Conservation (phyloP, 352 stramenopile species). For the Pythium dissimile region DNA sequence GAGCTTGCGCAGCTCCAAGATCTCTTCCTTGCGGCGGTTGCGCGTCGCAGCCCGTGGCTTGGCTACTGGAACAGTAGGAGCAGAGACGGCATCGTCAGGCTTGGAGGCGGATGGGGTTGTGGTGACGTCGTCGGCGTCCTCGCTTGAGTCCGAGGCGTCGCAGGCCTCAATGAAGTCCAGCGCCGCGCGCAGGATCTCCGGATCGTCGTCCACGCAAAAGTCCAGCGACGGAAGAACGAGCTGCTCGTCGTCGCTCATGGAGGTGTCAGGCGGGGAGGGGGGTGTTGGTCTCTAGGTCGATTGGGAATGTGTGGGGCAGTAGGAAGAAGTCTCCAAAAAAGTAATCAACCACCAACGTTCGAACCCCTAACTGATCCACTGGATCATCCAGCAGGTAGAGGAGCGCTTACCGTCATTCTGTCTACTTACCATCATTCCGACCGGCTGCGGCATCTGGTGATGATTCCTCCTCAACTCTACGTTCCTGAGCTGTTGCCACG, state of each 20-base stretch:
- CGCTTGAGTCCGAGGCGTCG: constrained; percentile 1
- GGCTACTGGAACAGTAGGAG: background rate
- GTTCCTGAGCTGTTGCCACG: background rate
- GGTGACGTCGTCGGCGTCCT: background rate
- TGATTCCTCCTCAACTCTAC: background rate
- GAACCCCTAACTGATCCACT: too few species aligned
- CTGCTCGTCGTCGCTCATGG: background rate
- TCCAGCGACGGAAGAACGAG: background rate
- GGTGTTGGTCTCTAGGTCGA: background rate
- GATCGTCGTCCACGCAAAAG: constrained; percentile 15
- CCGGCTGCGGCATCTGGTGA: background rate
- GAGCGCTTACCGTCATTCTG: constrained; percentile 2
- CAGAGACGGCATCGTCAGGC: background rate
- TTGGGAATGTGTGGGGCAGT: too few species aligned
- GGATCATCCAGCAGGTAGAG: too few species aligned
- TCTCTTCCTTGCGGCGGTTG: constrained; percentile 24
- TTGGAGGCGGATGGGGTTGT: background rate
- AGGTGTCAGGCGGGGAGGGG: background rate
- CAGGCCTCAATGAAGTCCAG: constrained; percentile 18
- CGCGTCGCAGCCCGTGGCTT: constrained; percentile 13
- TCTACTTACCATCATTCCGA: constrained; percentile 6
- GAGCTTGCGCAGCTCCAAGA: constrained; percentile 26
- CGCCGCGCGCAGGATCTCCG: constrained; percentile 13
- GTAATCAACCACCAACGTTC: too few species aligned
- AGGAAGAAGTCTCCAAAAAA: too few species aligned